A percentile compares a stretch with the other conserved stretches of the same genome.
Conservation (phyloP, 352 stramenopile genomes). For the Phytophthora sansomeana region DNA sequence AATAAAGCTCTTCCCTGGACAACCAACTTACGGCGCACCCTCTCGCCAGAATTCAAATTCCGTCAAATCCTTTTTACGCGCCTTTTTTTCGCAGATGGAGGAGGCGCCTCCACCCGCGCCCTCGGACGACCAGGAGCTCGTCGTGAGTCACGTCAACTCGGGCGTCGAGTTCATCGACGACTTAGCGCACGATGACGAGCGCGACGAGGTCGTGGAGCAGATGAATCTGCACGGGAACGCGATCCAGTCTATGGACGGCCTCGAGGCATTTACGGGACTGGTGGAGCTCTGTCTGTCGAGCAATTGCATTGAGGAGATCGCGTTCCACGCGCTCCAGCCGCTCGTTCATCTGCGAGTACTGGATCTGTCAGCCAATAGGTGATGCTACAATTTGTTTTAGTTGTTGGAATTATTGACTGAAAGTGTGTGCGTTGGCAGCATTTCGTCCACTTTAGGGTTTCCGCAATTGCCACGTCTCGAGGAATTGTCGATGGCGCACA, state of each 20-base stretch:
- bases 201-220: constrained; percentile 65
- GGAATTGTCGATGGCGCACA: constrained; percentile 81
- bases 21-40: too few relatives aligned
- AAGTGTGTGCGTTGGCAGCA: constrained; percentile 31
- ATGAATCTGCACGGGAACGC: constrained; percentile 84
- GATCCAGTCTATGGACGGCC: constrained; percentile 69
- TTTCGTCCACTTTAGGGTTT: constrained; percentile 65
- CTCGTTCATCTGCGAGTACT: constrained; percentile 72
- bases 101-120: constrained; percentile 6
- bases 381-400: neutral
- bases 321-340: constrained; percentile 66
- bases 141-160: constrained; percentile 51
- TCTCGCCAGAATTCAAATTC: neutral
- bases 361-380: constrained; percentile 81
- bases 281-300: constrained; percentile 84
- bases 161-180: constrained; percentile 51
- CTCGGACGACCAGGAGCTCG: constrained; percentile 7
- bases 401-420: constrained; percentile 1
- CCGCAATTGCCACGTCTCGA: constrained; percentile 67
- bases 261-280: constrained; percentile 68
- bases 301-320: constrained; percentile 82
- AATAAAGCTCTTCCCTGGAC: too few relatives aligned
- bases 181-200: constrained; percentile 45
- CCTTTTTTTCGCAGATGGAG: constrained; percentile 4
- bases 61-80: constrained; percentile 10